Percentiles rank a stretch among this genome's conserved stretches.
Conservation (phyloP, 2,329 filamentous ascomycete genomes). For the Diaporthe sp. region DNA sequence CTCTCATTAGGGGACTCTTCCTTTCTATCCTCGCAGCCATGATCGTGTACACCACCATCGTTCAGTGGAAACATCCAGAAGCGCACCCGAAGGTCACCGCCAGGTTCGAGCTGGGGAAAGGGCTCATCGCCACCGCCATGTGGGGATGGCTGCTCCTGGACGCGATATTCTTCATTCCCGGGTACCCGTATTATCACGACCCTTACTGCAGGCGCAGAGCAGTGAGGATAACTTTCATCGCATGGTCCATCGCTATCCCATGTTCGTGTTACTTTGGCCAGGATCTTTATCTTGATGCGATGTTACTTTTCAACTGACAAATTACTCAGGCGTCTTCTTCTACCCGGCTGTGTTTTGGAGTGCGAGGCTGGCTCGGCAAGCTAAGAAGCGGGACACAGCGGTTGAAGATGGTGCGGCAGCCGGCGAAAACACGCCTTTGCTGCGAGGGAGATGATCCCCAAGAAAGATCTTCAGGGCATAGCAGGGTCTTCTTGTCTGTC, state of each 20-base stretch:
- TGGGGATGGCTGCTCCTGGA: background rate
- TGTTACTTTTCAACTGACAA: background rate
- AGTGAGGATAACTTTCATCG: background rate
- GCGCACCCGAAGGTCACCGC: background rate
- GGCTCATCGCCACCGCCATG: background rate
- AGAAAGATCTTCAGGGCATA: background rate
- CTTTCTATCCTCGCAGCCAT: background rate
- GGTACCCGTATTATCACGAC: background rate
- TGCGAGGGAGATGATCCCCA: background rate
- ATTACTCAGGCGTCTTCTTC: background rate
- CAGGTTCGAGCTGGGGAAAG: background rate
- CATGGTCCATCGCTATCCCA: background rate
- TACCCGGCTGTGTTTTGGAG: slow-evolving; percentile 8
- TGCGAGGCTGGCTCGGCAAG: background rate
- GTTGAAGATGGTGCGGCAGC: background rate
- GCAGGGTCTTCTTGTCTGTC: background rate
- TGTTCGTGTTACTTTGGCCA: background rate
- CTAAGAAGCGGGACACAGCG: background rate
- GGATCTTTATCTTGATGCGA: background rate
- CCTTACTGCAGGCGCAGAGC: background rate
- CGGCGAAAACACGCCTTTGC: background rate
- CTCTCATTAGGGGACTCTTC: background rate
- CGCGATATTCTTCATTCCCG: background rate
- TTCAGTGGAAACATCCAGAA: background rate
- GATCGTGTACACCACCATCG: background rate